Percentiles rank a stretch among this genome's conserved stretches.
Evolutionary conservation across 768 basidiomycete genomes (phyloP).

Genomic region (Termitomyces sp.): DNA sequence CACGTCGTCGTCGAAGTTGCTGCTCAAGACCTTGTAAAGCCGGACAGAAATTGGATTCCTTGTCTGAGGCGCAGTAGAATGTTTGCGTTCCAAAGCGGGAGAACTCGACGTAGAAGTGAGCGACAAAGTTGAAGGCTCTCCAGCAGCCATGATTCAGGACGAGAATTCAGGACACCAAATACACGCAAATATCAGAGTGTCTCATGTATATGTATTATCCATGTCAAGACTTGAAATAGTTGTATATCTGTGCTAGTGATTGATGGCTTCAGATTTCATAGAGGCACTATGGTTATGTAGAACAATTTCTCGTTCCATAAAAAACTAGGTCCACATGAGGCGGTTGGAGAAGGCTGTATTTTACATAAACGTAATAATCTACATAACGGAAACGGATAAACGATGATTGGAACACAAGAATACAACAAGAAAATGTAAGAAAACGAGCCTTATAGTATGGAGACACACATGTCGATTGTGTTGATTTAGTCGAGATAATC

Average conservation of each 20-base stretch:
- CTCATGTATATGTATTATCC: no score
- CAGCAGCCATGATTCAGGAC: not conserved
- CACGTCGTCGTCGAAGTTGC: constrained; percentile 70
- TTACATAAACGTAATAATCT: not conserved
- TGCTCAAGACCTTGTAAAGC: constrained; percentile 86
- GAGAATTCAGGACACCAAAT: not conserved
- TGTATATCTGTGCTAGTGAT: no score
- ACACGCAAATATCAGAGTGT: not conserved
- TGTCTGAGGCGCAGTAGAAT: constrained; percentile 20
- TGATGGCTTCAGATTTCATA: no score
- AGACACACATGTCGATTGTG: not conserved
- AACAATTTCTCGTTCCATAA: no score
- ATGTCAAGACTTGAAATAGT: no score
- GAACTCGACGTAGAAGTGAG: constrained; percentile 7
- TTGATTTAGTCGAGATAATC: constrained; percentile 15
- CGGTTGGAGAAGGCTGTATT: not conserved
- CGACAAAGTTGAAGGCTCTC: constrained; percentile 8
- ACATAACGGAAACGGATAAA: not conserved
- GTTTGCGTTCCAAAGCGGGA: constrained; percentile 9
- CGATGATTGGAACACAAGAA: not conserved
- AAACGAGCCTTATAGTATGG: not conserved
- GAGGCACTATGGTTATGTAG: no score
- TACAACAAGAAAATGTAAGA: not conserved
- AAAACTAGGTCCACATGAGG: no score
- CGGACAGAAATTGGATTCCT: constrained; percentile 80